Percentiles rank a stretch among this genome's conserved stretches.
Conservation (phyloP, 2,329 filamentous ascomycete species). For the Penicillium sp. region DNA sequence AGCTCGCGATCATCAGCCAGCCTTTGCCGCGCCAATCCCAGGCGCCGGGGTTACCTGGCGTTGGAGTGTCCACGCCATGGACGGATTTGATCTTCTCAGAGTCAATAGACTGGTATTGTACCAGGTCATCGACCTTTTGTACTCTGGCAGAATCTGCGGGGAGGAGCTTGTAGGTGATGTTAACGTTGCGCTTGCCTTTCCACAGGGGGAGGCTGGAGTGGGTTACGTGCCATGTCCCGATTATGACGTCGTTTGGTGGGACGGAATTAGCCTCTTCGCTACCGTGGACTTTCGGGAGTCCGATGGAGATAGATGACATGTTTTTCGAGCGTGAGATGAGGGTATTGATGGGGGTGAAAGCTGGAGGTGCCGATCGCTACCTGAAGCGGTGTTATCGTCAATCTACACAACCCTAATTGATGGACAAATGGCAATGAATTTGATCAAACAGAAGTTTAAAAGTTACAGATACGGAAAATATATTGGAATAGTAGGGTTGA, state of each 20-base stretch:
- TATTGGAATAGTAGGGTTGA: too few species aligned
- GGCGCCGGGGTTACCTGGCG: constrained; percentile 33
- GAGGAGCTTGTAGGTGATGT: constrained; percentile 22
- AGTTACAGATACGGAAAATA: too few species aligned
- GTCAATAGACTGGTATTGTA: constrained; percentile 17
- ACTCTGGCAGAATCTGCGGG: constrained; percentile 5
- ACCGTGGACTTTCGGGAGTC: not conserved
- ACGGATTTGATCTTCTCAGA: constrained; percentile 20
- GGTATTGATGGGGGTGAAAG: not conserved
- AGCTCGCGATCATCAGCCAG: constrained; percentile 68
- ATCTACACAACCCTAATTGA: not conserved
- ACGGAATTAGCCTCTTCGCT: not conserved
- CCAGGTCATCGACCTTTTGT: constrained; percentile 21
- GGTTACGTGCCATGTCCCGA: constrained; percentile 27
- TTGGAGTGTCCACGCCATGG: constrained; percentile 20
- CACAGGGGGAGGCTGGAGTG: constrained; percentile 25
- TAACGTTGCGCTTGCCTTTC: constrained; percentile 27
- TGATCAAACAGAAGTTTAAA: too few species aligned
- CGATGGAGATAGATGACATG: not conserved
- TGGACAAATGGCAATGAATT: too few species aligned
- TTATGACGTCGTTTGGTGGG: constrained; percentile 18
- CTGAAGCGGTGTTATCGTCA: not conserved
- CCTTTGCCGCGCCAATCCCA: constrained; percentile 82
- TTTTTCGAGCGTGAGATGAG: not conserved
- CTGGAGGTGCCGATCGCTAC: not conserved